Evolutionary conservation across 345 rosid species (phyloP).

Genomic region (Noccaea bulbosa): DNA sequence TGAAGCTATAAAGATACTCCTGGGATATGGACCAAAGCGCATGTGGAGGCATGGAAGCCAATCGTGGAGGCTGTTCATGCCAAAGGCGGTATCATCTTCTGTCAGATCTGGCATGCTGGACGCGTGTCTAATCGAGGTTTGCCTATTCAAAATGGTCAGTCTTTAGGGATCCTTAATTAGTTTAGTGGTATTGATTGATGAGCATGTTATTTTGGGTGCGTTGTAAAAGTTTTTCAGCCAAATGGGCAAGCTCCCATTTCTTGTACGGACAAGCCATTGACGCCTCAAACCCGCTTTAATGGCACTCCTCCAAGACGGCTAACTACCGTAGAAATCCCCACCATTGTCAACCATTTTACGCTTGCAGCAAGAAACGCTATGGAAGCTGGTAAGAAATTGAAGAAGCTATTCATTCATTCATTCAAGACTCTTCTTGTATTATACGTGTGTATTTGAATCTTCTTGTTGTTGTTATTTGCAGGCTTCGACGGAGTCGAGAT

Average conservation of each 20-base stretch:
- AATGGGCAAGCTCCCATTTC: conserved; percentile 72
- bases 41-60: conserved; percentile 88
- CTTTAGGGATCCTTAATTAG: neutral
- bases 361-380: conserved; percentile 79
- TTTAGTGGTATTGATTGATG: neutral
- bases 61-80: conserved; percentile 87
- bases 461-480: conserved; percentile 20
- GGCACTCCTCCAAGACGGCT: conserved; percentile 64
- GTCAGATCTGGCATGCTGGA: conserved; percentile 78
- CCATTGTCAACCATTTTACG: conserved; percentile 63
- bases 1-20: conserved; percentile 53
- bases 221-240: conserved; percentile 49
- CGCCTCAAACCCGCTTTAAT: conserved; percentile 47
- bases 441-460: conserved; percentile 19
- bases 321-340: conserved; percentile 68
- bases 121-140: conserved; percentile 60
- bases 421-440: conserved; percentile 20
- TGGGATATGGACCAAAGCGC: conserved; percentile 84
- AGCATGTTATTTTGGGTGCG: neutral
- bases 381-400: conserved; percentile 62
- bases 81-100: conserved; percentile 71
- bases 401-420: neutral
- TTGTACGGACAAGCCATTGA: conserved; percentile 56
- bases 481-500: conserved; percentile 84
- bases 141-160: neutral